Base-by-base conservation (phyloP, 1,139 yeast genomes). In the Ogataea hybrid region DNA sequence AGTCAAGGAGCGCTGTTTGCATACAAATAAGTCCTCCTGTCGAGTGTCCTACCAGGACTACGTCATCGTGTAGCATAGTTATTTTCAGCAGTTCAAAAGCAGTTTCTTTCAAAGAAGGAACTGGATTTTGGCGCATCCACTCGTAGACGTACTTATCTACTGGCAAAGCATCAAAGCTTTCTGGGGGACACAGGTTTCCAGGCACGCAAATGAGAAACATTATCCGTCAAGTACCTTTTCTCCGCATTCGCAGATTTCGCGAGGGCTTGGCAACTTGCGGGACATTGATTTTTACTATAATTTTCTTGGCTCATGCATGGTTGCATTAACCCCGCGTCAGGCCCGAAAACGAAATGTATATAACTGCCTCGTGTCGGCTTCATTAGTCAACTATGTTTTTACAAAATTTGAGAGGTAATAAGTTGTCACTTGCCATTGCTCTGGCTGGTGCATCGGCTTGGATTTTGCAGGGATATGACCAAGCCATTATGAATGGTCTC, bases 401-500 rank as follows among this genome's bases (percentile, higher is more conserved):
- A 7, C 15, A 12, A 8, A 25, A 25, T 25, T 25, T 25, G 15
- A 25, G 35, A 32, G 35, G 35, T 5, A 32, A 7, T 6, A n/a
- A n/a, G 14, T 14, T 32, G 25, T 18, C 25, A 5, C 4, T 32
- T n/a, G 35, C 35, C 12, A 23, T 32, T 32, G 35, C 35, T 20
- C 7, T 32, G 11, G 25, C 35, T 8, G 35, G 35, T 18, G 35
- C 35, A 18, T n/a, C 35, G 8, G 35, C 25, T n/a, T 32, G 35
- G 35, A 32, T 32, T 21, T 23, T 32, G 16, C 35, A 32, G n/a
- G 79, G 79, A 22, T 74, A 65, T 44, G 79, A 74, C 57, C 74
- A 75, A 33, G 67, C 73, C 5, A 61, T 74, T 63, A 55, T 75
- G 55, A 75, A 73, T 49, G 77, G 76, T 34, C 63, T 75, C 44